Conservation (phyloP, 208 protist genomes). For the Crithidia expoeki region DNA sequence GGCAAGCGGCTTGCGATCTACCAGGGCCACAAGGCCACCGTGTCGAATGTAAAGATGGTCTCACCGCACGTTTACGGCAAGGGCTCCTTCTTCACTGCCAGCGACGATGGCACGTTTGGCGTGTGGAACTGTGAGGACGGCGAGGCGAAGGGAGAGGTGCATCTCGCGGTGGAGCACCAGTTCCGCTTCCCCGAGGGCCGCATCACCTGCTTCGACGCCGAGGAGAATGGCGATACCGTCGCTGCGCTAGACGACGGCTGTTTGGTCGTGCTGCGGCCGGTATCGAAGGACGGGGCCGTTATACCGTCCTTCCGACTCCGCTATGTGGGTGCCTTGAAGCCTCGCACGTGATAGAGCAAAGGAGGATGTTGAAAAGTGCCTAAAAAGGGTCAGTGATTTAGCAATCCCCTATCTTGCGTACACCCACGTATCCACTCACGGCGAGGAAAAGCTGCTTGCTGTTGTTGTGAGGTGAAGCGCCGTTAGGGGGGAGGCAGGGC, state of each 20-base stretch:
- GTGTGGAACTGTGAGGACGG: slow-evolving; percentile 51
- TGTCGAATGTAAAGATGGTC: slow-evolving; percentile 46
- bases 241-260: slow-evolving; percentile 45
- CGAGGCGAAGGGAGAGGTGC: slow-evolving; percentile 34
- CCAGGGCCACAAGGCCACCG: slow-evolving; percentile 51
- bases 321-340: slow-evolving; percentile 45
- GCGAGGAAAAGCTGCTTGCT: no score
- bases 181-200: slow-evolving; percentile 52
- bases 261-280: slow-evolving; percentile 52
- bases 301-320: slow-evolving; percentile 51
- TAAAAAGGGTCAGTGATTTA: neutral
- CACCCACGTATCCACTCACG: no score
- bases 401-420: neutral
- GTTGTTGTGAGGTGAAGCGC: neutral
- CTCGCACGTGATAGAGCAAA: neutral
- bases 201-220: slow-evolving; percentile 51
- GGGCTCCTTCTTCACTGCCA: slow-evolving; percentile 54
- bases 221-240: slow-evolving; percentile 58
- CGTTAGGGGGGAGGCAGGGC: neutral
- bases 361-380: neutral
- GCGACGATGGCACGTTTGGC: slow-evolving; percentile 54
- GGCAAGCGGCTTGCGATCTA: slow-evolving; percentile 51
- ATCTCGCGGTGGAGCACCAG: slow-evolving; percentile 26
- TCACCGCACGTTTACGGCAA: slow-evolving; percentile 30
- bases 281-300: slow-evolving; percentile 29